Percentiles rank a stretch among this genome's conserved stretches.
These are phyloP conservation scores for Teratosphaeria nubilosa DNA, from an alignment of 2,329 filamentous ascomycete genomes.

Conservation along the genomic window DNA sequence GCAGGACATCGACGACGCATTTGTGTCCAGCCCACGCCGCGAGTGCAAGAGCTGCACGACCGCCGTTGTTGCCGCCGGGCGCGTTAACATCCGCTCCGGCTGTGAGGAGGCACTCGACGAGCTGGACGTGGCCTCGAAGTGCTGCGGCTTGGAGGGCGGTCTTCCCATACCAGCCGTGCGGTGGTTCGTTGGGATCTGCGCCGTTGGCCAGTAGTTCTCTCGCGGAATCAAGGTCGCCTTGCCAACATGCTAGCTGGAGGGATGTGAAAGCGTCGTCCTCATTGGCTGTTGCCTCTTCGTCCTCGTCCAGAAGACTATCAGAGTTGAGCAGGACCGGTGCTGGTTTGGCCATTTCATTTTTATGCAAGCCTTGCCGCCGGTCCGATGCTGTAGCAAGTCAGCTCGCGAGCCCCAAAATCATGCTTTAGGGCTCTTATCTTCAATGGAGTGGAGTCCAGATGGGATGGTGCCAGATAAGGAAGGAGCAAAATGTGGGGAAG, in stretches of 20 bases:
- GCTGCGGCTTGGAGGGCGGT: constrained; percentile 16
- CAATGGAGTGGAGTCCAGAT: background rate
- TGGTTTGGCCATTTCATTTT: background rate
- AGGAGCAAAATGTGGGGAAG: background rate
- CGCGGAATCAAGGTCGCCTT: background rate
- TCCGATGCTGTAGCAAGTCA: background rate
- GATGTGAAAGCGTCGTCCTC: background rate
- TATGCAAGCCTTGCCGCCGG: background rate
- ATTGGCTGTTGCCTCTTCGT: background rate
- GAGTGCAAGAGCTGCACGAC: constrained; percentile 9
- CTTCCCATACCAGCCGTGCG: constrained; percentile 15
- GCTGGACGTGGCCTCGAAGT: constrained; percentile 7
- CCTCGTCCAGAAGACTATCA: background rate
- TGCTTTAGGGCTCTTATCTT: too few species aligned
- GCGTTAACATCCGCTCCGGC: constrained; percentile 10
- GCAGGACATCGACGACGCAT: constrained; percentile 8
- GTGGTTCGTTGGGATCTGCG: constrained; percentile 6
- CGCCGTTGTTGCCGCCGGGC: constrained; percentile 12
- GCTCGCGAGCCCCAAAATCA: too few species aligned
- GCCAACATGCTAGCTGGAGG: background rate
- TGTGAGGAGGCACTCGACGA: constrained; percentile 10
- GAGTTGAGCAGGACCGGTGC: background rate
- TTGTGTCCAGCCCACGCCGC: constrained; percentile 10
- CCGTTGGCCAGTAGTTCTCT: background rate
- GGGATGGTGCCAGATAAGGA: background rate